Evolutionary conservation across 257 asterid genomes (phyloP).

Genomic region (Plectranthus barbatus): DNA sequence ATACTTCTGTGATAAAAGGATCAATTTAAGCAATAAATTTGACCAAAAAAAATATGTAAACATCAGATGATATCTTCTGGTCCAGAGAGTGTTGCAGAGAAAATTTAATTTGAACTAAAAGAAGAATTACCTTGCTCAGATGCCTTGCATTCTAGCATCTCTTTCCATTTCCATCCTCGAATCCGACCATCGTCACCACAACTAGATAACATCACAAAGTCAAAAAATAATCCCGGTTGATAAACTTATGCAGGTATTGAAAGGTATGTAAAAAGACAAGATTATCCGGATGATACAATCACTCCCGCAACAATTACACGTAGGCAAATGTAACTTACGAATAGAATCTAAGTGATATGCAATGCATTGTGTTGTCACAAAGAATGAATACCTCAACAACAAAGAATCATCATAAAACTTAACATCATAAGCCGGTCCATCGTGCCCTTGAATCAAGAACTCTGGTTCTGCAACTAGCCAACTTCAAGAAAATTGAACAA

Average conservation of each 20-base stretch:
- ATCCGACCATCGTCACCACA: slow-evolving; percentile 97
- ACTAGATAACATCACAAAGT: slow-evolving; percentile 37
- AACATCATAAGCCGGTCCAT: slow-evolving; percentile 96
- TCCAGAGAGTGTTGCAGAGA: neutral
- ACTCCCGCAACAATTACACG: neutral
- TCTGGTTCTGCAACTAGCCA: slow-evolving; percentile 62
- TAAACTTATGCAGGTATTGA: neutral
- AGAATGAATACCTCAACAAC: slow-evolving; percentile 51
- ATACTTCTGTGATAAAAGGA: neutral
- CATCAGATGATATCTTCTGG: neutral
- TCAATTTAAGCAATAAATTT: neutral
- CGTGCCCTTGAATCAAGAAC: slow-evolving; percentile 65
- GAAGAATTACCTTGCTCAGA: slow-evolving; percentile 41
- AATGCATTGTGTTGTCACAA: neutral
- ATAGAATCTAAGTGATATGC: neutral
- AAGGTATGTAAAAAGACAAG: neutral
- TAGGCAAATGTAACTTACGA: neutral
- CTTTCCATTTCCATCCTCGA: slow-evolving; percentile 90
- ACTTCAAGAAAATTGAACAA: slow-evolving; percentile 27
- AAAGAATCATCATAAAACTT: slow-evolving; percentile 73
- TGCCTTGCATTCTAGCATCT: slow-evolving; percentile 29
- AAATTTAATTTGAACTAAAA: slow-evolving; percentile 1
- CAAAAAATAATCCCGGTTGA: neutral
- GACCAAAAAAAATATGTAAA: neutral
- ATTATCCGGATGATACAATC: neutral